Evolutionary conservation across 140 eudicot species (phyloP).

Genomic region (Erigeron philadelphicus): DNA sequence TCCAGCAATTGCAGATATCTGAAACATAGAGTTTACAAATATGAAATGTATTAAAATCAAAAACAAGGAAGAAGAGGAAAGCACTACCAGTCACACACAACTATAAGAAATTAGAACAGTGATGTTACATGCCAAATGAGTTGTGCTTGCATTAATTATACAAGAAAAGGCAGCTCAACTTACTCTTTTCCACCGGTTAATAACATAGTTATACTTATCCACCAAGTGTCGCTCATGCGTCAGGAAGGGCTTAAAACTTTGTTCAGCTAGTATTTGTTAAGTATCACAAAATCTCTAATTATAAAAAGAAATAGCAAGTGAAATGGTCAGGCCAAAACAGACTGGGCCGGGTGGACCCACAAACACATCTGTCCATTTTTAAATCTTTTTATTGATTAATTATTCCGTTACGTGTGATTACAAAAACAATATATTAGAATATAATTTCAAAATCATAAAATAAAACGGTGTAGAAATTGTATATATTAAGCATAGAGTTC

Average conservation of each 20-base stretch:
- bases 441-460: no score
- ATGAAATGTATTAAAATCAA: neutral
- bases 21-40: constrained; percentile 10
- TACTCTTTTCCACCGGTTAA: constrained; percentile 91
- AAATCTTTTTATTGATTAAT: no score
- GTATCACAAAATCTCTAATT: constrained; percentile 31
- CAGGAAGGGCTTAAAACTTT: constrained; percentile 71
- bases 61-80: neutral
- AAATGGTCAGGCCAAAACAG: neutral
- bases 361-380: no score
- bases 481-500: no score
- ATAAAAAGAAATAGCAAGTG: constrained; percentile 7
- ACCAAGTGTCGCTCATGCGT: constrained; percentile 69
- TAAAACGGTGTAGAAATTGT: no score
- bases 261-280: constrained; percentile 62
- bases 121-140: neutral
- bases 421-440: no score
- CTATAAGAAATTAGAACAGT: neutral
- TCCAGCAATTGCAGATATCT: constrained; percentile 81
- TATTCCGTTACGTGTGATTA: no score
- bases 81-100: neutral
- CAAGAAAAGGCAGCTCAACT: constrained; percentile 25
- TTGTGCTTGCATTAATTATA: neutral
- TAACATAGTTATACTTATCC: constrained; percentile 81
- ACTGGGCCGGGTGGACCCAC: no score